These are phyloP conservation scores for Haberlea rhodopensis DNA, from an alignment of 257 asterid genomes.

Conservation along the genomic window DNA sequence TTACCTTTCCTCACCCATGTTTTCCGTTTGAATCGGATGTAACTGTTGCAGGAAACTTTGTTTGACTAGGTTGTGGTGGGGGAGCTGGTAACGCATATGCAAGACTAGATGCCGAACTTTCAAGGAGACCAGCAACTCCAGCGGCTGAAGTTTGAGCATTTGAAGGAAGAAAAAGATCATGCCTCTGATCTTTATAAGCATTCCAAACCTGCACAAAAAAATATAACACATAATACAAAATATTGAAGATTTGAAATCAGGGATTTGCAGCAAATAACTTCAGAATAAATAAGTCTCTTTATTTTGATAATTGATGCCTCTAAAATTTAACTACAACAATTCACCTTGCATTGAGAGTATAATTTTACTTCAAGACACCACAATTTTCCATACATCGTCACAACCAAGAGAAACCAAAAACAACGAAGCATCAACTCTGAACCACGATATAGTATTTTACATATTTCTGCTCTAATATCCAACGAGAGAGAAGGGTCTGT, in stretches of 20 bases:
- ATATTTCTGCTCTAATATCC: not conserved
- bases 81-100: conserved; percentile 87
- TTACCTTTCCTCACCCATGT: conserved; percentile 24
- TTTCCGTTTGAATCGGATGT: conserved; percentile 50
- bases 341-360: not conserved
- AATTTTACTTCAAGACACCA: not conserved
- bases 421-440: not conserved
- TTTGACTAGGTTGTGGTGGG: conserved; percentile 51
- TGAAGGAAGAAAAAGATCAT: conserved; percentile 95
- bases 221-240: no score
- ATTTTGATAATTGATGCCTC: not conserved
- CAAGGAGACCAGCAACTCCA: conserved; percentile 97
- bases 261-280: not conserved
- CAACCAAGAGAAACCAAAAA: not conserved
- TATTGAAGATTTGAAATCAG: not conserved
- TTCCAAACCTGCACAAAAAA: conserved; percentile 93
- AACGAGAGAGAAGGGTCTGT: not conserved
- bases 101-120: conserved; percentile 73
- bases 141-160: conserved; percentile 97
- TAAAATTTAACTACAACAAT: not conserved
- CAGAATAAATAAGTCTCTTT: not conserved
- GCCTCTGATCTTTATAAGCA: conserved; percentile 96
- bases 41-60: conserved; percentile 37
- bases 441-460: not conserved
- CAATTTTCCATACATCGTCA: not conserved